Base-by-base conservation (phyloP, 352 stramenopile species). In the Globisporangium splendens region DNA sequence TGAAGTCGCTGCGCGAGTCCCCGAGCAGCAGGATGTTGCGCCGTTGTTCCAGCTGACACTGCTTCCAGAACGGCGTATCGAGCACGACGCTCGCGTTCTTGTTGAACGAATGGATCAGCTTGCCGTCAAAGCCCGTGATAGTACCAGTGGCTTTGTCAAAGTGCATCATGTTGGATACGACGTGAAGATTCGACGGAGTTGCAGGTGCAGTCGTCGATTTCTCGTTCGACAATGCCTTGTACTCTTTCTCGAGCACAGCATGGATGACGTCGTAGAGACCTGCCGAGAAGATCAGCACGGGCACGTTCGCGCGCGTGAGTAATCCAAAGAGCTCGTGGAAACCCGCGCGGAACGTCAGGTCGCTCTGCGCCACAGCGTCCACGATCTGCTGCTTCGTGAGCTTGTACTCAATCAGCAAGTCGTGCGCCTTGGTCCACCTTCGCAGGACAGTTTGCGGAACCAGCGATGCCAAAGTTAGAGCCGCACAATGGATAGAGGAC, bases 101-200 rank as follows among this genome's bases (percentile, higher is more conserved):
- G 74, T 90, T 92, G 24, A 88, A 70, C 48, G 75, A 86, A 58
- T 92, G 79, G 58, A 92, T 92, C 14, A 88, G 31, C 54, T 65
- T 72, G 18, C 78, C 79, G 13, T 89, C 55, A 59, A 92, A 89
- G 46, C 67, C 74, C 48, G 78, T 56, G 52, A 86, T 68, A 0
- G 63, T 41, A 3, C 76, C 79, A 0, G 68, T 28, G 13, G 65
- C 63, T 6, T 35, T 8, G 47, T 85, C 65, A 50, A 89, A 89
- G 12, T 68, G 56, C 82, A 91, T 91, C 72, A 91, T 85, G 62
- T 89, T 89, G 42, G 77, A 86, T 28, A 91, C 75, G 15, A 91
- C 77, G 53, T 88, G 81, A 22, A 91, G 70, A 47, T 91, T 91
- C 18, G 21, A 59, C 17, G 73, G 75, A 35, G 28, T 35, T 10